Evolutionary conservation across 2,329 filamentous ascomycete species (phyloP), one percentile per base, ranked within the genome.

Genomic region (Ophiocordyceps camponoti-leonardi): DNA sequence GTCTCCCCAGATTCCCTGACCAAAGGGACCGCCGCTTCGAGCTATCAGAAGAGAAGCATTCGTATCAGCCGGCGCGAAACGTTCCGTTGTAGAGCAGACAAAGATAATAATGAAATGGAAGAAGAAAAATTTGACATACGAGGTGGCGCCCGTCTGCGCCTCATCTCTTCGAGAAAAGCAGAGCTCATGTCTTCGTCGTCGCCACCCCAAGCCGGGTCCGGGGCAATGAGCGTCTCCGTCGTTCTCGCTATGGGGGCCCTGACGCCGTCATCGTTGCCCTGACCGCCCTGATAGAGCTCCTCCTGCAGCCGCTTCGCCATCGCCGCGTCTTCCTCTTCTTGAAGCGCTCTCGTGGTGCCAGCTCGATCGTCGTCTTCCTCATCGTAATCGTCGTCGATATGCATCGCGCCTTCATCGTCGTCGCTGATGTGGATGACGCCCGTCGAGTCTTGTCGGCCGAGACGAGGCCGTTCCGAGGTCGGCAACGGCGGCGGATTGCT

Each of bases 301-400:
- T 98, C 84, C 61, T 98, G 92, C 48, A 98, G 63, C 47, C 85
- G 77, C 60, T 88, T 78, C 7, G 92, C 92, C 79, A 96, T 90
- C 41, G 85, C 88, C 45, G 86, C 88, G 56, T 98, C 92, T 56
- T 94, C 87, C 51, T 95, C 88, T 52, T 83, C 77, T 45, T 79
- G 69, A 16, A 73, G 76, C 37, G 61, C 65, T 20, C 62, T 60
- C 5, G 59, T 61, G 4, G n/a, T n/a, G n/a, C 65, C 64, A 18
- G 66, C 65, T 18, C 64, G 59, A 18, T 62, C 62, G 45, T 61
- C 63, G 30, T 59, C 56, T 16, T 61, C 57, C 20, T 64, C 58
- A 46, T 66, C 61, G 35, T 39, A 26, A n/a, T 42, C 45, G 18
- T 51, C 48, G 13, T 48, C 42, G 14, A 44, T 41, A 4, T 44